A percentile compares a stretch with the other conserved stretches of the same genome.
Evolutionary conservation across 1,284 basidiomycete genomes (phyloP).

Genomic region (Ustilago tritici): DNA sequence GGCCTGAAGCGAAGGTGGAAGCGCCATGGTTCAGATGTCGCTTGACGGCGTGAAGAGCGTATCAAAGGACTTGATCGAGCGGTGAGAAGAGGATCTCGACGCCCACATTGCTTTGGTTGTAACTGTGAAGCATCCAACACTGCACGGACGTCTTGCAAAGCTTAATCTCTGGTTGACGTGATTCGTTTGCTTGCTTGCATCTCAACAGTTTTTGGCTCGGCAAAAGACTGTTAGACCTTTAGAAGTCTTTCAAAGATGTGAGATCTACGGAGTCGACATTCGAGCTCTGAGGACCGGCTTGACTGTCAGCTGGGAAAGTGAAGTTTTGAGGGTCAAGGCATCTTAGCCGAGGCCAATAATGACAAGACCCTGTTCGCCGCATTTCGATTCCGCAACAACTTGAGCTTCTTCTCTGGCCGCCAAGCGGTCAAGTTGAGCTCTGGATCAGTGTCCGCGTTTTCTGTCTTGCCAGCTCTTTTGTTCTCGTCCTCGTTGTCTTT

Average conservation of each 20-base stretch:
- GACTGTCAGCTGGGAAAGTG: no score
- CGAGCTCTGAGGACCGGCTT: no score
- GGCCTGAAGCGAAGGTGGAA: slow-evolving; percentile 81
- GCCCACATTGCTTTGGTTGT: background rate
- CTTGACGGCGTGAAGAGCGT: background rate
- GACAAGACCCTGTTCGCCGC: slow-evolving; percentile 6
- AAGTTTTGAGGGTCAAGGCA: background rate
- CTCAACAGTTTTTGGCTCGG: background rate
- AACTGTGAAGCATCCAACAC: slow-evolving; percentile 11
- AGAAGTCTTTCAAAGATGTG: background rate
- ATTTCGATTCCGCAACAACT: slow-evolving; percentile 8
- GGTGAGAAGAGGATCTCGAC: background rate
- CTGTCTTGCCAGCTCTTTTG: background rate
- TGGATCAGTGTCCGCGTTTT: background rate
- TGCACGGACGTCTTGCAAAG: slow-evolving; percentile 19
- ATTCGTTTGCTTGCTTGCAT: slow-evolving; percentile 18
- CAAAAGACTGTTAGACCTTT: background rate
- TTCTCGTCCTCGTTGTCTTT: background rate
- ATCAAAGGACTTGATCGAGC: background rate
- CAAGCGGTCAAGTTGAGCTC: slow-evolving; percentile 5
- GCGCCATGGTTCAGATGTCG: slow-evolving; percentile 76
- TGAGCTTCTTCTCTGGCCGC: slow-evolving; percentile 3
- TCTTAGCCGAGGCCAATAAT: background rate
- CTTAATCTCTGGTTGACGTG: slow-evolving; percentile 23
- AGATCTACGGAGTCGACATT: background rate